A percentile compares a stretch with the other conserved stretches of the same genome.
These are phyloP conservation scores for Coffea eugenioides DNA, from an alignment of 257 asterid genomes.

Conservation along the genomic window DNA sequence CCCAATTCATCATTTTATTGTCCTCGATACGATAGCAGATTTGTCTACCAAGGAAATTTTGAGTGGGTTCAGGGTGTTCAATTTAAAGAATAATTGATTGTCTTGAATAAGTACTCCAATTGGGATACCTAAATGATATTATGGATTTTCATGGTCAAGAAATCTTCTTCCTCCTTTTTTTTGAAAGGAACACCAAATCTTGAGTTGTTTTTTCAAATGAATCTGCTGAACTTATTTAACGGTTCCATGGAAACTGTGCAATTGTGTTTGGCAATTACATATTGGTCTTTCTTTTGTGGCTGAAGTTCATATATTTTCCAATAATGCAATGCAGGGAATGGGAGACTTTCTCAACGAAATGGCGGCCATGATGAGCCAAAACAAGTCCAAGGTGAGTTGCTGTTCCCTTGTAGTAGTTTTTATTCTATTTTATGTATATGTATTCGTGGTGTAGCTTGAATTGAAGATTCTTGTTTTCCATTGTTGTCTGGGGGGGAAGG, in stretches of 20 bases:
- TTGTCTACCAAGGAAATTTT: not conserved
- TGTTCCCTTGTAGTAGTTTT: not conserved
- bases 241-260: not conserved
- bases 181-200: not conserved
- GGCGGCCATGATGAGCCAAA: slow-evolving; percentile 77
- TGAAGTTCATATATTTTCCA: not conserved
- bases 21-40: not conserved
- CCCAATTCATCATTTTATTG: no score
- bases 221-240: not conserved
- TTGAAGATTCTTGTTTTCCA: not conserved
- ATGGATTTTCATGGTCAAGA: not conserved
- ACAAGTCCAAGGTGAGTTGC: slow-evolving; percentile 51
- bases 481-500: not conserved
- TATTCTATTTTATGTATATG: not conserved
- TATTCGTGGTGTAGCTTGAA: not conserved
- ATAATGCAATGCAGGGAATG: slow-evolving; percentile 66
- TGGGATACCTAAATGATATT: no score
- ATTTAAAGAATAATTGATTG: no score
- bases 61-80: no score
- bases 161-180: no score
- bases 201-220: not conserved
- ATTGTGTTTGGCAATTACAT: not conserved
- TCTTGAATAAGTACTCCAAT: not conserved
- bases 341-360: slow-evolving; percentile 84
- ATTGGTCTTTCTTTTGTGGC: not conserved